These are phyloP conservation scores for Picea sitchensis DNA, from an alignment of 75 land plant genomes.

Conservation along the genomic window DNA sequence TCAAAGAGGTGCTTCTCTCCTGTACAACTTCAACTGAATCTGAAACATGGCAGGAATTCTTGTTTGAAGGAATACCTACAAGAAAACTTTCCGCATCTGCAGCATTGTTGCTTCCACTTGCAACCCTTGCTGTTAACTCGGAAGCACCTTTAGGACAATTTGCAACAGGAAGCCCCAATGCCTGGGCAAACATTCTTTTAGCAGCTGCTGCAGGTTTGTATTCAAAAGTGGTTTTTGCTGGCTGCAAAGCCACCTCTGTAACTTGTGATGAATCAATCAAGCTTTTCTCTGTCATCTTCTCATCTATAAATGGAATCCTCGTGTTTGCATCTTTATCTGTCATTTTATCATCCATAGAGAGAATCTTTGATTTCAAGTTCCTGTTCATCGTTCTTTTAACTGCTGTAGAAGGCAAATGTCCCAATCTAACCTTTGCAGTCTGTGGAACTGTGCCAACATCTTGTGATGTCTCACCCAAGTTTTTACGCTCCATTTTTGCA, in stretches of 20 bases:
- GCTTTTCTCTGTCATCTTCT: slow-evolving; percentile 4
- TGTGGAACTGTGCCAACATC: neutral
- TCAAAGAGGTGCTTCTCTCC: neutral
- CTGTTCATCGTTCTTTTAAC: neutral
- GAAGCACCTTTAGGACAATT: neutral
- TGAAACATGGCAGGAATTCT: neutral
- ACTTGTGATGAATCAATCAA: neutral
- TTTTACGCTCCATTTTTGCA: slow-evolving; percentile 2
- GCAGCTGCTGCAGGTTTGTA: slow-evolving; percentile 60
- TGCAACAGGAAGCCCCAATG: slow-evolving; percentile 50
- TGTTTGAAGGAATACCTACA: neutral
- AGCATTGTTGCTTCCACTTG: slow-evolving; percentile 1
- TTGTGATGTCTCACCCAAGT: neutral
- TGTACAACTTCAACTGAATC: neutral
- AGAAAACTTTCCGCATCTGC: neutral
- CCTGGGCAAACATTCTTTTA: slow-evolving; percentile 85
- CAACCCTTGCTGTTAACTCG: neutral
- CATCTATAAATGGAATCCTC: neutral
- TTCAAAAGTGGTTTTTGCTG: slow-evolving; percentile 10
- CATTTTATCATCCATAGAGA: slow-evolving; percentile 7
- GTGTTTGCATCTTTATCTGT: neutral
- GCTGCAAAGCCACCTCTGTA: slow-evolving; percentile 2
- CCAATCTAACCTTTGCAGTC: neutral
- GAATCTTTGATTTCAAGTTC: slow-evolving; percentile 2
- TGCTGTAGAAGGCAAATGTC: neutral